Percentiles rank a stretch among this genome's conserved stretches.
Evolutionary conservation across 768 basidiomycete species (phyloP).

Genomic region (Tylopilus vinaceipallidus): DNA sequence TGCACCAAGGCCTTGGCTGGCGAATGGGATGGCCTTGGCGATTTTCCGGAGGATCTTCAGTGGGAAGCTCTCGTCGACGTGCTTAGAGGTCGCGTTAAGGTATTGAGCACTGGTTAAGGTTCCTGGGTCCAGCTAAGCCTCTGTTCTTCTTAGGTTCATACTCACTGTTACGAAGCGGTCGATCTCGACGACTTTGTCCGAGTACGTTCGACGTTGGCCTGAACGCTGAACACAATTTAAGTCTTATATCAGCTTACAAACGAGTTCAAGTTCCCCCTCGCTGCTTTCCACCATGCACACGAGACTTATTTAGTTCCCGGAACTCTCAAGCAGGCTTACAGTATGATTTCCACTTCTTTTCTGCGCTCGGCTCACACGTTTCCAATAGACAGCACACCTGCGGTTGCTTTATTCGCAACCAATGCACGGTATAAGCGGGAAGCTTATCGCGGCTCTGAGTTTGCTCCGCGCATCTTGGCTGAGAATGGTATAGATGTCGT

Average conservation of each 20-base stretch:
- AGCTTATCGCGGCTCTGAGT: slow-evolving; percentile 64
- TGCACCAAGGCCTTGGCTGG: slow-evolving; percentile 43
- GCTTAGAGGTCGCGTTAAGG: slow-evolving; percentile 81
- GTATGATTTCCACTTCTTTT: slow-evolving; percentile 15
- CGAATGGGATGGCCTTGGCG: slow-evolving; percentile 38
- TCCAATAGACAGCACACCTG: slow-evolving; percentile 52
- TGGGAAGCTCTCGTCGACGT: slow-evolving; percentile 84
- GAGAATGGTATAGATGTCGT: slow-evolving; percentile 56
- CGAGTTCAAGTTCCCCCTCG: slow-evolving; percentile 83
- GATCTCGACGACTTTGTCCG: slow-evolving; percentile 70
- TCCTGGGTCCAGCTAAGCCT: not conserved
- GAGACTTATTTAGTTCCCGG: slow-evolving; percentile 90
- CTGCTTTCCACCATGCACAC: slow-evolving; percentile 84
- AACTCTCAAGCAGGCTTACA: slow-evolving; percentile 69
- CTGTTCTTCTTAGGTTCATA: slow-evolving; percentile 24
- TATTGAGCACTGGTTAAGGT: not conserved
- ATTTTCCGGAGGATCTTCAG: slow-evolving; percentile 70
- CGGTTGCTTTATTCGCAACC: slow-evolving; percentile 78
- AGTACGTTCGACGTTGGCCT: slow-evolving; percentile 37
- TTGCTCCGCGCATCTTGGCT: slow-evolving; percentile 57
- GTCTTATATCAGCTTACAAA: slow-evolving; percentile 65
- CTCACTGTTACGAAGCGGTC: slow-evolving; percentile 53
- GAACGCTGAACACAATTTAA: slow-evolving; percentile 1
- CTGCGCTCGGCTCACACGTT: not conserved
- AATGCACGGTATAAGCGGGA: slow-evolving; percentile 67